Conservation (phyloP, 1,139 yeast species). For the Suhomyces yuchorum region DNA sequence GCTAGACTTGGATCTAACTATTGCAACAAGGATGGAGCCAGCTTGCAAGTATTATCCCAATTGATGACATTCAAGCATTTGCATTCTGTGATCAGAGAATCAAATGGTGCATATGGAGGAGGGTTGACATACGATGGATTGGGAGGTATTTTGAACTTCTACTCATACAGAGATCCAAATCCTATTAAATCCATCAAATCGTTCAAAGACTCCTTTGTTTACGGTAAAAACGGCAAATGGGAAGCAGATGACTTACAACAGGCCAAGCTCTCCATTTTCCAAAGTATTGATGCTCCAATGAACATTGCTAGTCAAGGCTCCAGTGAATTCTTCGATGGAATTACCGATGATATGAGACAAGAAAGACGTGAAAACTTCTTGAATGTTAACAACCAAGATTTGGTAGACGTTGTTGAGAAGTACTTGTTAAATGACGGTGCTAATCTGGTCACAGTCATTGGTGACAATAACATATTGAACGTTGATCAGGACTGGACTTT, state of each 20-base stretch:
- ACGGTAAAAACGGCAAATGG: constrained; percentile 56
- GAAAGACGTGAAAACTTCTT: constrained; percentile 73
- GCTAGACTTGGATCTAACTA: constrained; percentile 72
- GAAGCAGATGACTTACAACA: constrained; percentile 72
- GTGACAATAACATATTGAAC: constrained; percentile 43
- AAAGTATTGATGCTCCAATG: constrained; percentile 86
- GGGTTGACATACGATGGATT: constrained; percentile 84
- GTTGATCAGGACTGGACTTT: constrained; percentile 36
- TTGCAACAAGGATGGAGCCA: constrained; percentile 74
- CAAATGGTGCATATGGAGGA: constrained; percentile 98
- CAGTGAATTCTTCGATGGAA: constrained; percentile 62
- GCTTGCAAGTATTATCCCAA: constrained; percentile 80
- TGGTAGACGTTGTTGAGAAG: constrained; percentile 61
- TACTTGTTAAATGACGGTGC: constrained; percentile 45
- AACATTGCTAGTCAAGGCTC: constrained; percentile 81
- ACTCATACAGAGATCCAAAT: constrained; percentile 93
- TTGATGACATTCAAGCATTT: constrained; percentile 78
- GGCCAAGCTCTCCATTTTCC: constrained; percentile 89
- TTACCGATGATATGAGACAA: constrained; percentile 81
- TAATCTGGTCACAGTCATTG: constrained; percentile 52
- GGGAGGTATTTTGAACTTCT: constrained; percentile 79
- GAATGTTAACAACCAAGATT: constrained; percentile 63
- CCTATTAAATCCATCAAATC: constrained; percentile 68
- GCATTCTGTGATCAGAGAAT: constrained; percentile 88
- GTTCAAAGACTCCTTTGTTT: constrained; percentile 57